A percentile compares a stretch with the other conserved stretches of the same genome.
phyloP scores from a whole-genome alignment of 129 eudicot genomes.

The Kitagawia praeruptora region DNA sequence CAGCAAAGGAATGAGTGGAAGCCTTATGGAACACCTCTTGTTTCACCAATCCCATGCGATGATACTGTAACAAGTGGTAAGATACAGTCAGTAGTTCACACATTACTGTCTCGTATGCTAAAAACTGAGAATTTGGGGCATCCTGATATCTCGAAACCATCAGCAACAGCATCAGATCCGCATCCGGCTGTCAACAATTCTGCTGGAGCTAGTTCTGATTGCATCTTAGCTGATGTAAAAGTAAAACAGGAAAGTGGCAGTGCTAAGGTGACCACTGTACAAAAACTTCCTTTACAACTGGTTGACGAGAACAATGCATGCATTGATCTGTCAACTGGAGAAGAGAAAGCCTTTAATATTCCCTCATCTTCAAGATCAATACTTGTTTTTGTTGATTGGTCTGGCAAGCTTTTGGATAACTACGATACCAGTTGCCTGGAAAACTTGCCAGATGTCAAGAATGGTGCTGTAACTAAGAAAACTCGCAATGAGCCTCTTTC shows the following conservation, averaged over 20 bases:
- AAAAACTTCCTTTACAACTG: slow-evolving; percentile 72
- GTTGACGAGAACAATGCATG: slow-evolving; percentile 87
- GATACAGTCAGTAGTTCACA: slow-evolving; percentile 69
- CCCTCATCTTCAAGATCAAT: slow-evolving; percentile 72
- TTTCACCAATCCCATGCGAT: slow-evolving; percentile 69
- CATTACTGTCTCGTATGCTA: slow-evolving; percentile 71
- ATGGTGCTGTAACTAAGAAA: slow-evolving; percentile 59
- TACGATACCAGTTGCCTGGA: slow-evolving; percentile 71
- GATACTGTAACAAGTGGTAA: slow-evolving; percentile 77
- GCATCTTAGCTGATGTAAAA: slow-evolving; percentile 31
- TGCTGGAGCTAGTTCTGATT: slow-evolving; percentile 21
- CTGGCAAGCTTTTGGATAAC: slow-evolving; percentile 65
- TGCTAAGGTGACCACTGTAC: slow-evolving; percentile 18
- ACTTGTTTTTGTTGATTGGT: slow-evolving; percentile 84
- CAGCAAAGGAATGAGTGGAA: slow-evolving; percentile 70
- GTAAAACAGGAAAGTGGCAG: slow-evolving; percentile 26
- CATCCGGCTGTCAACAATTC: slow-evolving; percentile 18
- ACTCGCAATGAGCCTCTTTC: slow-evolving; percentile 94
- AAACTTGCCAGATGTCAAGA: slow-evolving; percentile 67
- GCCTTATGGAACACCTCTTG: slow-evolving; percentile 92
- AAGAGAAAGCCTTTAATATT: slow-evolving; percentile 64
- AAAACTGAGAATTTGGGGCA: slow-evolving; percentile 26
- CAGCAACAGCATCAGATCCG: slow-evolving; percentile 30
- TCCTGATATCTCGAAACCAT: slow-evolving; percentile 16
- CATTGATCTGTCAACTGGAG: slow-evolving; percentile 77